Evolutionary conservation across 202 grass and related monocot species (phyloP).

Genomic region (Panicum hallii): DNA sequence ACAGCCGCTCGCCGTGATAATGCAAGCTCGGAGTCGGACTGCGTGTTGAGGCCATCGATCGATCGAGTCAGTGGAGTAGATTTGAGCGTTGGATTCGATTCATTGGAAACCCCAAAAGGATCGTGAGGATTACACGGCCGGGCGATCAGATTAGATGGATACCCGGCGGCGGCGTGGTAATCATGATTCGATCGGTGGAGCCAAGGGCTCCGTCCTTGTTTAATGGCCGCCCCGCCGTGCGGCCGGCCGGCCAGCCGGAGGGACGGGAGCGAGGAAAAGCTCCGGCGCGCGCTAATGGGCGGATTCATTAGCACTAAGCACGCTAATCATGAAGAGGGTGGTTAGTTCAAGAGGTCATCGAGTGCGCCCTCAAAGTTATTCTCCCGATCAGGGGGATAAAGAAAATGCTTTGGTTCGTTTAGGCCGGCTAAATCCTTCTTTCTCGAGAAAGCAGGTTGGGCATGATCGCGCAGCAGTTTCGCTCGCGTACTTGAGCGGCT

Average conservation of each 20-base stretch:
- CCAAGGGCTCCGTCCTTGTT: conserved; percentile 45
- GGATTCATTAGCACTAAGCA: conserved; percentile 34
- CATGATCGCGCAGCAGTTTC: conserved; percentile 24
- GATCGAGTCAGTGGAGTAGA: background rate
- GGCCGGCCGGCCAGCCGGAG: background rate
- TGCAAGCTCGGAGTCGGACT: background rate
- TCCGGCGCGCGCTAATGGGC: conserved; percentile 22
- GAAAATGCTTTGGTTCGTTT: conserved; percentile 49
- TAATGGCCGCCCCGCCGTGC: conserved; percentile 25
- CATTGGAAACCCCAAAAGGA: conserved; percentile 42
- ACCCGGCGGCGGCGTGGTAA: conserved; percentile 21
- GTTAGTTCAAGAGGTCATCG: conserved; percentile 43
- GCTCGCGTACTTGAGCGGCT: conserved; percentile 18
- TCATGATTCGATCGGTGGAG: conserved; percentile 50
- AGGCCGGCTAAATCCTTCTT: conserved; percentile 52
- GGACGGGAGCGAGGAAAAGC: background rate
- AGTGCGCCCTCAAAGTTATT: conserved; percentile 41
- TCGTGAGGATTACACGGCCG: background rate
- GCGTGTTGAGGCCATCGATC: too few relatives aligned
- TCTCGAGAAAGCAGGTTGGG: conserved; percentile 35
- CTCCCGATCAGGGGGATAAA: conserved; percentile 40
- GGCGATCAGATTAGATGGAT: background rate
- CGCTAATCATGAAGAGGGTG: conserved; percentile 43
- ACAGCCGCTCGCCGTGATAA: conserved; percentile 5
- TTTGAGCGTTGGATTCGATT: background rate